Conservation (phyloP, 352 stramenopile species). For the Globisporangium takayamanum region DNA sequence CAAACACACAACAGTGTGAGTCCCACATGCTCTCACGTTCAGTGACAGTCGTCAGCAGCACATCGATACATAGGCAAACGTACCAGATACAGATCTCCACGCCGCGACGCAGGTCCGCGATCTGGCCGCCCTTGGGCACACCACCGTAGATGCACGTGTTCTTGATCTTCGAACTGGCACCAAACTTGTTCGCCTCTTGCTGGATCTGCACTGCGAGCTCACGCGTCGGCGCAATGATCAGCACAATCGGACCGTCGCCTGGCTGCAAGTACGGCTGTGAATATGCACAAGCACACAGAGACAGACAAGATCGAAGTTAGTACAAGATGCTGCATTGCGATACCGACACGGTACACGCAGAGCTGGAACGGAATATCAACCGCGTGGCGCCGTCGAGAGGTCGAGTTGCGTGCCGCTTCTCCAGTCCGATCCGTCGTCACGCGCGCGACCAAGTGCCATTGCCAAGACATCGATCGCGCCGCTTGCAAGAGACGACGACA, state of each 20-base stretch:
- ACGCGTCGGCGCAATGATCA: slow-evolving; percentile 97
- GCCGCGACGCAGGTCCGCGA: slow-evolving; percentile 71
- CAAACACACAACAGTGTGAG: background rate
- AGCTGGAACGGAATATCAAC: slow-evolving; percentile 26
- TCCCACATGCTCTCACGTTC: background rate
- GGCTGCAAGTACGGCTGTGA: slow-evolving; percentile 87
- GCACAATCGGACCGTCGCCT: slow-evolving; percentile 98
- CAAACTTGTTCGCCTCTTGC: slow-evolving; percentile 99
- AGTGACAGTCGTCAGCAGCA: no score
- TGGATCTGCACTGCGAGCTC: slow-evolving; percentile 99
- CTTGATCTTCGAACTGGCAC: slow-evolving; percentile 95
- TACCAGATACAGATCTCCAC: slow-evolving; percentile 85
- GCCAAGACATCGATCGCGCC: slow-evolving; percentile 5
- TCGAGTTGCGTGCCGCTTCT: slow-evolving; percentile 39
- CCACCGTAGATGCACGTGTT: slow-evolving; percentile 99
- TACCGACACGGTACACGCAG: background rate
- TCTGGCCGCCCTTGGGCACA: slow-evolving; percentile 93
- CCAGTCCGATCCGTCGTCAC: slow-evolving; percentile 1
- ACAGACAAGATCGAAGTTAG: slow-evolving; percentile 25
- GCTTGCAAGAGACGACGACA: slow-evolving; percentile 5
- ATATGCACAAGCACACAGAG: slow-evolving; percentile 11
- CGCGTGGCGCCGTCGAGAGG: slow-evolving; percentile 26
- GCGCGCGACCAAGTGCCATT: slow-evolving; percentile 3
- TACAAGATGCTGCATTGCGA: slow-evolving; percentile 11
- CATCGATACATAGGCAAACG: background rate